A percentile compares a stretch with the other conserved stretches of the same genome.
These are phyloP conservation scores for Oenanthe sinensis DNA, from an alignment of 129 eudicot species.

Conservation along the genomic window DNA sequence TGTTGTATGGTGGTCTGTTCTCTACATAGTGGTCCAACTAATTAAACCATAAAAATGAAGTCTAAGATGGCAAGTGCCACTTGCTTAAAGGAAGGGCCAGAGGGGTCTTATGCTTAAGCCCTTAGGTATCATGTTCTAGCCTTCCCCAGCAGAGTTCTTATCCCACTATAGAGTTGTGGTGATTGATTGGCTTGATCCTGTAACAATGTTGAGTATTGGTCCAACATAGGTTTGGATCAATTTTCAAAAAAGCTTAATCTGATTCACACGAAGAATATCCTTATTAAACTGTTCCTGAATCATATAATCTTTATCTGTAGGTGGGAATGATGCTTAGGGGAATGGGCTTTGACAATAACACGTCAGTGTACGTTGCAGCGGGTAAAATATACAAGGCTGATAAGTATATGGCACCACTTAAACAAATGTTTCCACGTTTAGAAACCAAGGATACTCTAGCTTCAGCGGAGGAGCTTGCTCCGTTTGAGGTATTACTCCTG, in stretches of 20 bases:
- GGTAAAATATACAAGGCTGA: conserved; percentile 91
- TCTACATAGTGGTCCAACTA: not conserved
- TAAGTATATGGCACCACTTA: conserved; percentile 88
- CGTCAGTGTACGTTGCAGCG: conserved; percentile 86
- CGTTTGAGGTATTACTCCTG: conserved; percentile 50
- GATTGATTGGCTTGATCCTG: not conserved
- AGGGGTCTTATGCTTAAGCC: not conserved
- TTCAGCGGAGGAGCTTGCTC: conserved; percentile 82
- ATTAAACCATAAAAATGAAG: not conserved
- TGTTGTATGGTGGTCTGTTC: not conserved
- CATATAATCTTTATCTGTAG: conserved; percentile 29
- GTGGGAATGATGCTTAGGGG: conserved; percentile 99
- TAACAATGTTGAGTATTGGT: not conserved
- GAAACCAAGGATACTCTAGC: conserved; percentile 83
- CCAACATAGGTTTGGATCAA: not conserved
- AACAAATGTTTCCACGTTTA: conserved; percentile 83
- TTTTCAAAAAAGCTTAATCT: not conserved
- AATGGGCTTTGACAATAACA: conserved; percentile 93
- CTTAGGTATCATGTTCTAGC: not conserved
- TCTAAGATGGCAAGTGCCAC: not conserved
- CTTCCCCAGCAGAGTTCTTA: not conserved
- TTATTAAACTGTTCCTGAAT: conserved; percentile 3
- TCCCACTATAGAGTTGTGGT: not conserved
- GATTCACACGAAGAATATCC: not conserved
- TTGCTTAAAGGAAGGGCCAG: too few relatives aligned